Percentiles rank a stretch among this genome's conserved stretches.
Evolutionary conservation across 306 rosid species (phyloP).

Genomic region (Lathyrus aphaca): DNA sequence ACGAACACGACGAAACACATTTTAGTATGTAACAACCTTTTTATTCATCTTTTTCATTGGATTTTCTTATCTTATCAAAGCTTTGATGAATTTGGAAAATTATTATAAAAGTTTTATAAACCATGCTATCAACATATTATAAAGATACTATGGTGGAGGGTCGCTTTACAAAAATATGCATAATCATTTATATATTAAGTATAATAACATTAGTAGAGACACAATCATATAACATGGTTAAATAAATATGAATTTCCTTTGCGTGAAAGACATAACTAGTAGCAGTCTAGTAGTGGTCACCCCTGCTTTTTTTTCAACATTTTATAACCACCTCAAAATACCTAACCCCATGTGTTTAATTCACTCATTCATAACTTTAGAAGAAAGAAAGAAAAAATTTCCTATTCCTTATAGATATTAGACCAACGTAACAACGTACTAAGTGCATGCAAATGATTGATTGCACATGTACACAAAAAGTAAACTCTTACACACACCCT

Average conservation of each 20-base stretch:
- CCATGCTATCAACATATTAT: not conserved
- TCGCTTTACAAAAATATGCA: conserved; percentile 6
- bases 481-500: not conserved
- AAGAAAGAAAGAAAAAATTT: conserved; percentile 1
- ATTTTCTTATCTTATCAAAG: conserved; percentile 39
- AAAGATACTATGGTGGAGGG: conserved; percentile 16
- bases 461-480: conserved; percentile 15
- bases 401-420: not conserved
- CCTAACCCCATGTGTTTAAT: not conserved
- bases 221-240: not conserved
- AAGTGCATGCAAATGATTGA: conserved; percentile 11
- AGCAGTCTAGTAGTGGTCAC: not conserved
- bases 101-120: not conserved
- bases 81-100: not conserved
- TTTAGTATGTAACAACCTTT: conserved; percentile 46
- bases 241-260: not conserved
- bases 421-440: conserved; percentile 3
- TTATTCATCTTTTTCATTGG: conserved; percentile 17
- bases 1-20: conserved; percentile 50
- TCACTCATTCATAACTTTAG: not conserved
- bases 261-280: conserved; percentile 10
- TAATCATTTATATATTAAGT: not conserved
- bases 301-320: not conserved
- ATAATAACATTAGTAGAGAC: not conserved
- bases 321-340: not conserved